Conservation (phyloP, 352 stramenopile species). For the Globisporangium viniferum region DNA sequence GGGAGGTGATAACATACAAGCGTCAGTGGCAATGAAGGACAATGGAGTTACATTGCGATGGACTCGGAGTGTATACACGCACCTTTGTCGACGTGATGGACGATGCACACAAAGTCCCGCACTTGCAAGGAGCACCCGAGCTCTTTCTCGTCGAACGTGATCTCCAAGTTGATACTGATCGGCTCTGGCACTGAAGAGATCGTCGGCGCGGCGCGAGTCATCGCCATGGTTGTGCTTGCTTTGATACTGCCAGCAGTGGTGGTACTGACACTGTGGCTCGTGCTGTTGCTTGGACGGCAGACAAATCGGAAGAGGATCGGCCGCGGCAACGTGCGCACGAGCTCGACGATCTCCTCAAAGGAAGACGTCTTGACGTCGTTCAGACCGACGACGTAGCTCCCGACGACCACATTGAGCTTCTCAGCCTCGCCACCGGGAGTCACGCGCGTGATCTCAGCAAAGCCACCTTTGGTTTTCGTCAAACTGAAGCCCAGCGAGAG, state of each 20-base stretch:
- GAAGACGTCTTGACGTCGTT: conserved; percentile 51
- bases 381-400: conserved; percentile 72
- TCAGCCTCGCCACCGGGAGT: conserved; percentile 55
- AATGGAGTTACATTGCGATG: not conserved
- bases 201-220: conserved; percentile 18
- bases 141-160: conserved; percentile 53
- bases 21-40: not conserved
- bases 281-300: conserved; percentile 28
- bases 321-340: conserved; percentile 43
- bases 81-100: conserved; percentile 54
- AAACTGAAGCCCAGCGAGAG: conserved; percentile 68
- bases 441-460: conserved; percentile 71
- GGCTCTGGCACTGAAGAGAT: conserved; percentile 68
- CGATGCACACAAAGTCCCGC: conserved; percentile 54
- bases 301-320: conserved; percentile 73
- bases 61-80: not conserved
- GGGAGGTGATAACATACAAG: not conserved
- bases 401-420: conserved; percentile 54
- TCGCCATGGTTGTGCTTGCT: not conserved
- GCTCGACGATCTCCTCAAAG: conserved; percentile 72
- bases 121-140: conserved; percentile 59
- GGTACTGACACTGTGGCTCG: not conserved
- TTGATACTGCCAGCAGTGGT: not conserved
- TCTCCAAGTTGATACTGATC: conserved; percentile 48
- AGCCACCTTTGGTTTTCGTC: conserved; percentile 59